Evolutionary conservation across 805 yeast genomes (phyloP), one percentile per base, ranked within the genome.

Genomic region (Kodamaea kakaduensis): DNA sequence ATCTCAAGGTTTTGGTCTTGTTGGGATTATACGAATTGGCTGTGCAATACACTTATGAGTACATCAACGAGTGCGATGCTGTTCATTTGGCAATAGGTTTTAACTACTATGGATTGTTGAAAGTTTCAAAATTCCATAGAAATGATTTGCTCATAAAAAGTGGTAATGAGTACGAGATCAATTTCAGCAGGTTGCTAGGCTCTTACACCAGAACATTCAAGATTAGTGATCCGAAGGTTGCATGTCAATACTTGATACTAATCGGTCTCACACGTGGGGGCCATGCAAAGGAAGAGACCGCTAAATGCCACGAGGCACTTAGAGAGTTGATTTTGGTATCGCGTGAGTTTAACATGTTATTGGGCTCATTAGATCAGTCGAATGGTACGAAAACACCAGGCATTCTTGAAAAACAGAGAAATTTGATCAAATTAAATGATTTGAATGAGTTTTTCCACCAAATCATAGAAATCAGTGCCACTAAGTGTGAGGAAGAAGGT

Each of bases 401-500:
- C 25, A 74, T 83, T 29, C 76, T 93, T 46, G 96, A 87, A 61
- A 75, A 73, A 44, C 81, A 94, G 51, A 76, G 84, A 59, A 59
- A 69, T 8, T 64, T 90, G 36, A 66, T 90, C 33, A 67, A 71
- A 18, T 65, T 89, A 42, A 60, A 63, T 5, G 71, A 77, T 45
- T 74, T 80, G 41, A 68, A 71, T 14, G 76, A 74, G 39, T 90
- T 76, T 51, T 65, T 84, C 45, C 71, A 69, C 42, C 74, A 75
- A 40, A 87, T 90, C 26, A 81, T 93, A 3, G 94, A 84, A 53
- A 78, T 77, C 41, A 88, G 95, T 18, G 97, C 97, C 3, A 71
- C 71, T 28, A 78, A 77, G 46, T 95, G 96, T 10, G 93, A 85
- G 50, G 93, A 86, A 47, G 97, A 89, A 50, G 97, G 97, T 6